Base-by-base conservation (phyloP, 805 yeast genomes). In the Saccharomycopsis selenospora region DNA sequence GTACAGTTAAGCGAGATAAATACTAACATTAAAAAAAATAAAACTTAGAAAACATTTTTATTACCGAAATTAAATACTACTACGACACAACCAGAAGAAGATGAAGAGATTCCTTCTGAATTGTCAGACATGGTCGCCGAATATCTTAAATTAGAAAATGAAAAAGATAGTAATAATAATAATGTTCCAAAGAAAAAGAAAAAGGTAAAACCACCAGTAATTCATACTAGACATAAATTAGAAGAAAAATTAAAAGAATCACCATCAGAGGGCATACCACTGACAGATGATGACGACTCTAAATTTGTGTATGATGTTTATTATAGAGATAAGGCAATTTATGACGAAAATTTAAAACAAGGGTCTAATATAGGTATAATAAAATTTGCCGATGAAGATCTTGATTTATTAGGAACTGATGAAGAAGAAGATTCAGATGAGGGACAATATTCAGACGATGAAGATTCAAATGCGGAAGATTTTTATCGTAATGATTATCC, bases 401-500 rank as follows among this genome's bases (percentile, higher is more conserved):
- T 61, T 40, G 56, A 62, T 2, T 43, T 52, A 11, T 61, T 67
- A 24, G 43, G 65, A 8, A 58, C 67, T 7, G 70, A 66, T 7
- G 65, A 65, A 4, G 70, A 61, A 26, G 66, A 63, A 5, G 73
- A 71, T n/a, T 75, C 71, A 3, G 62, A 64, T n/a, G 23, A 18
- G 10, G 40, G n/a, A 20, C 63, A 57, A 7, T 57, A 64, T 7
- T 73, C 87, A 0, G 93, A 84, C 55, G 88, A 85, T 57, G 91
- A 85, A 53, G 95, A 85, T 59, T 84, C 93, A 0, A 85, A 85
- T 60, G 96, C 96, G 18, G 99, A 91, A 66, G 88, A 85, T 48
- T 90, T 81, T 59, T 91, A 91, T 61, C 79, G 80, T 57, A 91
- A 93, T 64, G 98, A 91, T 59, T 91, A 91, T 59, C 98, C 98